Evolutionary conservation across 148 eudicot genomes (phyloP), one percentile per base, ranked within the genome.

Genomic region (Chenopodium suecicum): DNA sequence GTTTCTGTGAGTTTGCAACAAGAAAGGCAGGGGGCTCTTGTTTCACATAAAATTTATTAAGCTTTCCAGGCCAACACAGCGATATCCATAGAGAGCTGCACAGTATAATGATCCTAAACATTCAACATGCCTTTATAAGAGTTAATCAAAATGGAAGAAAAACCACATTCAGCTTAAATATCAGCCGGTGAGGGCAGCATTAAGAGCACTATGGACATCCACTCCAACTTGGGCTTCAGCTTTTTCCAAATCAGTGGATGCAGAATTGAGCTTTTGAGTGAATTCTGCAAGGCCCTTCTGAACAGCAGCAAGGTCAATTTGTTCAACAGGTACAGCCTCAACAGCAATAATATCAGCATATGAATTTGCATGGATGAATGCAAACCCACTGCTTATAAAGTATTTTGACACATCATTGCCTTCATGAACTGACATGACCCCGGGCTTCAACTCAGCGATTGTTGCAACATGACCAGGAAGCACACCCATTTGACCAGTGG

Each of bases 221-320:
- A 94, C 88, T 47, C 93, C 98, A 67, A 94, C 92, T 77, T 92
- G 98, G 73, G 97, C 94, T 92, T 92, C 97, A 54, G 98, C 97
- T 89, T 89, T 93, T 84, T 95, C 98, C 84, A 91, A 73, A 78
- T 93, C 97, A 16, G 97, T 91, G 23, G 92, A 83, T 41, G 98
- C 97, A 2, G 97, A 86, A 85, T 80, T 91, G 85, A 91, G 91
- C 79, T 93, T 94, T 86, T 92, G 97, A 66, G 92, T 93, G 86
- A 90, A 92, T 52, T 91, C 98, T 0, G 91, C 88, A 41, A 93
- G 90, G 66, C 92, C 92, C 86, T 93, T 93, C 80, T 93, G 94
- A 54, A 92, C 97, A 79, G 84, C 87, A 4, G 87, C 84, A 7
- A 93, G 86, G 85, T 93, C 94, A 13, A 93, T 89, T n/a, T 77